Evolutionary conservation across 805 yeast genomes (phyloP).

Genomic region (Metschnikowia reukaufii): DNA sequence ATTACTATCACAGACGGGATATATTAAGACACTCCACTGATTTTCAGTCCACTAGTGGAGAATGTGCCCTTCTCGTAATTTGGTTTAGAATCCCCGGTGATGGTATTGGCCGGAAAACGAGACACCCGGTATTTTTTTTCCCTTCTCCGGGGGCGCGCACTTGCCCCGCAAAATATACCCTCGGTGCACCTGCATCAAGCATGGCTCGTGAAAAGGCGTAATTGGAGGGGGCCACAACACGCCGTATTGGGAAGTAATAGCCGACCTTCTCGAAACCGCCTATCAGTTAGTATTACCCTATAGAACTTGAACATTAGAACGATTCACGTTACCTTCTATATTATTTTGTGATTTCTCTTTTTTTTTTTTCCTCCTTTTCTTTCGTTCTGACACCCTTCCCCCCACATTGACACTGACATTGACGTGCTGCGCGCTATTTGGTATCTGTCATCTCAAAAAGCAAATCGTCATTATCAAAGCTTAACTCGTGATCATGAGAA

Average conservation of each 20-base stretch:
- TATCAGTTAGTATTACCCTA: neutral
- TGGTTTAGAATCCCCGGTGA: constrained; percentile 2
- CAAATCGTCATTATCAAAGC: constrained; percentile 21
- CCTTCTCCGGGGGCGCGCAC: constrained; percentile 2
- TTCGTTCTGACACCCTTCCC: neutral
- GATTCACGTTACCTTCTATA: too few relatives aligned
- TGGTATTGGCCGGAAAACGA: constrained; percentile 4
- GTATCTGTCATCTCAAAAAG: constrained; percentile 21
- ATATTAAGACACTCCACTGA: too few relatives aligned
- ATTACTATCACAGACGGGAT: too few relatives aligned
- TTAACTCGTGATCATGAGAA: constrained; percentile 8
- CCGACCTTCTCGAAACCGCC: neutral
- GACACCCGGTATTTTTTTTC: constrained; percentile 1
- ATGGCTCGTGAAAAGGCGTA: neutral
- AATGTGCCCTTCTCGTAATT: neutral
- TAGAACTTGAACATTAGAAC: neutral
- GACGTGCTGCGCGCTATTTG: neutral
- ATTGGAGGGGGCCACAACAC: too few relatives aligned
- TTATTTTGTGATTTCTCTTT: neutral
- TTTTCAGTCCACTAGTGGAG: neutral
- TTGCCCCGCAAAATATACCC: constrained; percentile 8
- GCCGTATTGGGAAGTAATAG: too few relatives aligned
- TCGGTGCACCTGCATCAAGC: constrained; percentile 1
- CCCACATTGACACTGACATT: neutral
- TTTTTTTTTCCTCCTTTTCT: neutral